Percentiles rank a stretch among this genome's conserved stretches.
Evolutionary conservation across 345 rosid genomes (phyloP).

Genomic region (Sisymbrium altissimum): DNA sequence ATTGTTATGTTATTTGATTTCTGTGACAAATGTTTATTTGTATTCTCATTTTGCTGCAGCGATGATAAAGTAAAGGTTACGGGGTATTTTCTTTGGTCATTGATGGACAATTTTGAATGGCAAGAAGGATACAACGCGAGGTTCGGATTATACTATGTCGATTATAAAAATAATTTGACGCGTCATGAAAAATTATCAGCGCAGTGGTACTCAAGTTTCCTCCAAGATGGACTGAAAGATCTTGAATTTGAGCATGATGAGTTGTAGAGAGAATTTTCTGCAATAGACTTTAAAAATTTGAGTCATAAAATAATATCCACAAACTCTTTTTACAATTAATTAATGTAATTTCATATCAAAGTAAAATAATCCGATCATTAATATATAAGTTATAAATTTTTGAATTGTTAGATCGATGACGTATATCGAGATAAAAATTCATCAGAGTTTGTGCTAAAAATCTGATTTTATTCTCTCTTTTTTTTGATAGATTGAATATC

Average conservation of each 20-base stretch:
- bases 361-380: neutral
- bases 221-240: neutral
- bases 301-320: slow-evolving; percentile 3
- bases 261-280: slow-evolving; percentile 16
- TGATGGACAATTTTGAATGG: slow-evolving; percentile 31
- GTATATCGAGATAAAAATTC: too few species aligned
- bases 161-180: slow-evolving; percentile 26
- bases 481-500: too few species aligned
- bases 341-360: neutral
- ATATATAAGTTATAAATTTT: slow-evolving; percentile 7
- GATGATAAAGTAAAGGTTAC: slow-evolving; percentile 32
- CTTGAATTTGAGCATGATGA: slow-evolving; percentile 16
- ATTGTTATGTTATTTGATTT: neutral
- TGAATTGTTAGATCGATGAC: neutral
- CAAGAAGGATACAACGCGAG: slow-evolving; percentile 28
- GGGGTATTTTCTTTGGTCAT: slow-evolving; percentile 28
- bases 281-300: neutral
- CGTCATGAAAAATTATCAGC: slow-evolving; percentile 30
- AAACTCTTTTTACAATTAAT: neutral
- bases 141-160: slow-evolving; percentile 22
- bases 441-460: too few species aligned
- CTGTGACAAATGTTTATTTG: neutral
- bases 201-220: slow-evolving; percentile 26
- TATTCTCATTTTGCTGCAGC: neutral
- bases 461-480: too few species aligned